Evolutionary conservation across 1,139 yeast species (phyloP), one percentile per base, ranked within the genome.

Genomic region (Eremothecium sinecaudum): DNA sequence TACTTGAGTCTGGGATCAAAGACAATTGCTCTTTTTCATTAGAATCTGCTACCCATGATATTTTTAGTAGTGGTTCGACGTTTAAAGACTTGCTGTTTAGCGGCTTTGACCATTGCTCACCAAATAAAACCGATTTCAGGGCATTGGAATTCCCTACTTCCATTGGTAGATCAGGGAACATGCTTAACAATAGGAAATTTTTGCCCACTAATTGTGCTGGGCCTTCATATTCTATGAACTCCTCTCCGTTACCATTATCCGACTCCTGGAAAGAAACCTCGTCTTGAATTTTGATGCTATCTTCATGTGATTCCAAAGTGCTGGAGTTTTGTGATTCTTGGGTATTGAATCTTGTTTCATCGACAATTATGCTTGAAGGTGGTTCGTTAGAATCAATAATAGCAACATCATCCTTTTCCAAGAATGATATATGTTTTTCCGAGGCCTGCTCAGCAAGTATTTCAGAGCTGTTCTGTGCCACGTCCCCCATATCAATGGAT

Each of bases 151-250:
- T 25, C 5, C 21, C 24, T 9, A 22, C 48, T 8, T 52, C 47
- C 5, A 57, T 44, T 10, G 59, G 45, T 1, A 52, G 56, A 23
- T 61, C 59, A 8, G 63, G 63, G 43, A 74, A 73, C 36, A 71
- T 69, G 36, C 71, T 58, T 30, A 77, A 56, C 8, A 66, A 61
- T 1, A 79, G 49, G 30, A 59, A 60, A 45, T 74, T 73, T 24
- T 71, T 63, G 1, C 73, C 64, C 1, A 77, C 72, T 37, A 67
- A 63, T 45, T 76, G 83, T 2, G 62, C 52, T 1, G 92, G 92
- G 0, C 90, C 87, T 54, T 76, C 76, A 44, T 66, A 73, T 0
- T 64, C 43, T 16, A 35, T 39, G 16, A 38, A 46, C 4, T 24
- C 28, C 25, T 39, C 26, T 17, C 20, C 13, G 8, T 5, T 11